Conservation (phyloP, 1,284 basidiomycete species). For the Ustilago lituana region DNA sequence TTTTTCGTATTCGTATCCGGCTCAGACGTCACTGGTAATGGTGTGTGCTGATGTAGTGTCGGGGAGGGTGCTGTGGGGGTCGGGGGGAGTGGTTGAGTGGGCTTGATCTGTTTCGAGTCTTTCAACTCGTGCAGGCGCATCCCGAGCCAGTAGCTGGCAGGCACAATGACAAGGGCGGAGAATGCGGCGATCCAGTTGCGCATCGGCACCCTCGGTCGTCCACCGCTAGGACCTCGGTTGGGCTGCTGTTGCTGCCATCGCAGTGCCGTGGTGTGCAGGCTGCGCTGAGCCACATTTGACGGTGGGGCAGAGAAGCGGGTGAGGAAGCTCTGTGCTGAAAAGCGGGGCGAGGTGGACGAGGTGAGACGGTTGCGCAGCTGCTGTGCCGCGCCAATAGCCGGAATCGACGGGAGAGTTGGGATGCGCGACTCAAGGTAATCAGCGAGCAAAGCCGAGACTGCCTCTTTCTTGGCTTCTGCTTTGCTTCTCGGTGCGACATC, state of each 20-base stretch:
- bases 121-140: constrained; percentile 36
- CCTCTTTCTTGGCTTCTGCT: constrained; percentile 14
- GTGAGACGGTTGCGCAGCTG: constrained; percentile 16
- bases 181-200: constrained; percentile 49
- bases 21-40: neutral
- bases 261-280: constrained; percentile 5
- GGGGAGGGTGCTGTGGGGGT: constrained; percentile 9
- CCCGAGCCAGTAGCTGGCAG: constrained; percentile 34
- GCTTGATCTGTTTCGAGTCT: constrained; percentile 14
- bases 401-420: neutral
- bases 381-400: constrained; percentile 5
- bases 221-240: neutral
- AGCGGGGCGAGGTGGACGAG: neutral
- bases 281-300: neutral
- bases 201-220: constrained; percentile 6
- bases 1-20: neutral
- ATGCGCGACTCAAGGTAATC: constrained; percentile 21
- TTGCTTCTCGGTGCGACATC: constrained; percentile 22
- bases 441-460: constrained; percentile 10
- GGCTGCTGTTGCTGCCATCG: neutral
- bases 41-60: constrained; percentile 7
- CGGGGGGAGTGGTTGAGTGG: constrained; percentile 4
- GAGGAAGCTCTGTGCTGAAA: constrained; percentile 7
- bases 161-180: constrained; percentile 37
- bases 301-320: constrained; percentile 1